phyloP scores from a whole-genome alignment of 495 filamentous ascomycete genomes.

The Penicillium cataractarum region DNA sequence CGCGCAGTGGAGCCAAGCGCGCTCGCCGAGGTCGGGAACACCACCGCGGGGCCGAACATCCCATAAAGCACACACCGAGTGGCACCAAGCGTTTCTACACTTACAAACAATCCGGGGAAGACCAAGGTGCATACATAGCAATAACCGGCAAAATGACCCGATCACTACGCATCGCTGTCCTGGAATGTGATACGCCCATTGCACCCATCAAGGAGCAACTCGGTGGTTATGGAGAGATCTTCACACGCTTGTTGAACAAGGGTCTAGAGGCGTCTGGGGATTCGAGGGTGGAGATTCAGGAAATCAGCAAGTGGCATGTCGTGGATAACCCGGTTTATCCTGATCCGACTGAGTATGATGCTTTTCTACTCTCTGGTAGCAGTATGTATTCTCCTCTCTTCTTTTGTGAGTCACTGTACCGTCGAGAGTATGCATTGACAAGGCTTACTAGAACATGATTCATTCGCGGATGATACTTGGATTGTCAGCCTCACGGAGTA shows the following conservation, averaged over 20 bases:
- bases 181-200: constrained; percentile 77
- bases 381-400: constrained; percentile 30
- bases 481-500: constrained; percentile 71
- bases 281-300: constrained; percentile 25
- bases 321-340: constrained; percentile 63
- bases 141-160: constrained; percentile 18
- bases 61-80: not conserved
- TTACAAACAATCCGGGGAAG: not conserved
- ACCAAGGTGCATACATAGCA: not conserved
- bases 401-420: not conserved
- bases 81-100: not conserved
- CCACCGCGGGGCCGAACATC: not conserved
- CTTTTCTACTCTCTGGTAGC: constrained; percentile 75
- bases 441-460: constrained; percentile 46
- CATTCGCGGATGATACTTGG: constrained; percentile 71
- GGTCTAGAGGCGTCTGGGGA: constrained; percentile 43
- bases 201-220: constrained; percentile 58
- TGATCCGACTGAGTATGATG: constrained; percentile 67
- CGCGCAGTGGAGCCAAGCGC: constrained; percentile 8
- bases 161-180: constrained; percentile 69
- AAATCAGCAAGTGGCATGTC: constrained; percentile 67
- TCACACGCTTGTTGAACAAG: constrained; percentile 60
- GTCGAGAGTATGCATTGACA: not conserved
- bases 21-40: not conserved
- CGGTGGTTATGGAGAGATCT: constrained; percentile 72